Evolutionary conservation across 2,329 filamentous ascomycete species (phyloP).

Genomic region (Ophiostoma ulmi): DNA sequence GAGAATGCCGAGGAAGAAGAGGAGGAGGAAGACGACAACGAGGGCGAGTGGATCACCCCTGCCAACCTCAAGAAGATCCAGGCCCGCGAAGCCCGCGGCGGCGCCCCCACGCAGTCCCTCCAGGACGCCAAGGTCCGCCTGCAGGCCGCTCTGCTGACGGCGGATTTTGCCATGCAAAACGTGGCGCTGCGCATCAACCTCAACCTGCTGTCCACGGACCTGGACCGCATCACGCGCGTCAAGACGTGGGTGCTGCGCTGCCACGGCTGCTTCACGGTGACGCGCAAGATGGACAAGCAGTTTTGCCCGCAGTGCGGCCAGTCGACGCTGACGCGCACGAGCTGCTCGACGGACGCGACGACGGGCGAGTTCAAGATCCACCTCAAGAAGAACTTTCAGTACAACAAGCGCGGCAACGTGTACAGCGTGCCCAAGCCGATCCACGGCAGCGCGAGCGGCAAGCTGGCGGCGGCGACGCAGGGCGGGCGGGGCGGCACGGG

Average conservation of each 20-base stretch:
- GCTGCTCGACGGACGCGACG: conserved; percentile 70
- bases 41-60: conserved; percentile 82
- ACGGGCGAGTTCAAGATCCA: conserved; percentile 79
- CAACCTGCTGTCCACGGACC: conserved; percentile 58
- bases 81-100: conserved; percentile 53
- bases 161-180: conserved; percentile 97
- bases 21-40: conserved; percentile 35
- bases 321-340: conserved; percentile 75
- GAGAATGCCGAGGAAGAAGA: conserved; percentile 33
- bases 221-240: conserved; percentile 76
- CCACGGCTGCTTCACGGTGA: conserved; percentile 85
- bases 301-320: conserved; percentile 93
- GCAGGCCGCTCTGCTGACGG: conserved; percentile 86
- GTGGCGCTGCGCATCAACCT: conserved; percentile 92
- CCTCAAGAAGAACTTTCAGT: conserved; percentile 91
- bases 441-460: conserved; percentile 73
- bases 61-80: conserved; percentile 84
- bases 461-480: conserved; percentile 48
- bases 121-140: conserved; percentile 52
- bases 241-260: conserved; percentile 89
- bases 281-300: conserved; percentile 78
- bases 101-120: conserved; percentile 46
- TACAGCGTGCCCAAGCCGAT: conserved; percentile 91
- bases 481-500: conserved; percentile 65
- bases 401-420: conserved; percentile 86